A percentile compares a stretch with the other conserved stretches of the same genome.
These are phyloP conservation scores for Acanthamoeba royreba DNA, from an alignment of 208 protist genomes.

Conservation along the genomic window DNA sequence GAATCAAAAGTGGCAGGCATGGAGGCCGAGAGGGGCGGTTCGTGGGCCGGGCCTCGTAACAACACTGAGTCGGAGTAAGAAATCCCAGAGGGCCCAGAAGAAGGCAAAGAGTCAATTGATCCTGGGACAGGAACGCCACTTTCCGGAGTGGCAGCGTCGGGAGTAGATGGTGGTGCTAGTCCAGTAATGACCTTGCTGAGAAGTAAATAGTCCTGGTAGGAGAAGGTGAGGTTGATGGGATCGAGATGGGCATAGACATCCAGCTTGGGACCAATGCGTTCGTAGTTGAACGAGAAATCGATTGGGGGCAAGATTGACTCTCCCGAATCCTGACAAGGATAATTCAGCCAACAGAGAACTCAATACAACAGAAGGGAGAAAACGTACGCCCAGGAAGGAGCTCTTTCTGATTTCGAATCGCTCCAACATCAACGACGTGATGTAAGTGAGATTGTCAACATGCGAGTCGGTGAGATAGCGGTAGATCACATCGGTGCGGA, in stretches of 20 bases:
- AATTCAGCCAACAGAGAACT: too few relatives aligned
- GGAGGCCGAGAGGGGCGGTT: too few relatives aligned
- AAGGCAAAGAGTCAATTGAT: too few relatives aligned
- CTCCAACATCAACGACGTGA: neutral
- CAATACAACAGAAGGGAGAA: too few relatives aligned
- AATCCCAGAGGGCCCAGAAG: too few relatives aligned
- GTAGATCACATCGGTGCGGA: constrained; percentile 6
- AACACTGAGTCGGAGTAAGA: too few relatives aligned
- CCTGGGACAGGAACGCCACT: too few relatives aligned
- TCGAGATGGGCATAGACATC: constrained; percentile 27
- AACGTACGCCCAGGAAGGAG: neutral
- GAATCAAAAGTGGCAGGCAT: too few relatives aligned
- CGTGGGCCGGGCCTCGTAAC: too few relatives aligned
- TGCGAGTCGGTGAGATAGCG: constrained; percentile 25
- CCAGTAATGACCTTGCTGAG: neutral
- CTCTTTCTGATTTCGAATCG: constrained; percentile 24
- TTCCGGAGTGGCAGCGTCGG: too few relatives aligned
- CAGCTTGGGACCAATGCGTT: neutral
- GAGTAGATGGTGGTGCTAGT: neutral
- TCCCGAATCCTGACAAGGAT: neutral
- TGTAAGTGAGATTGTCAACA: constrained; percentile 9
- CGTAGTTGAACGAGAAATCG: constrained; percentile 25
- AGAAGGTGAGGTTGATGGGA: constrained; percentile 37
- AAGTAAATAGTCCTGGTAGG: constrained; percentile 34
- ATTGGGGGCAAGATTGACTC: constrained; percentile 2